Conservation (phyloP, 208 protist genomes). For the Vickermania spadyakhi region DNA sequence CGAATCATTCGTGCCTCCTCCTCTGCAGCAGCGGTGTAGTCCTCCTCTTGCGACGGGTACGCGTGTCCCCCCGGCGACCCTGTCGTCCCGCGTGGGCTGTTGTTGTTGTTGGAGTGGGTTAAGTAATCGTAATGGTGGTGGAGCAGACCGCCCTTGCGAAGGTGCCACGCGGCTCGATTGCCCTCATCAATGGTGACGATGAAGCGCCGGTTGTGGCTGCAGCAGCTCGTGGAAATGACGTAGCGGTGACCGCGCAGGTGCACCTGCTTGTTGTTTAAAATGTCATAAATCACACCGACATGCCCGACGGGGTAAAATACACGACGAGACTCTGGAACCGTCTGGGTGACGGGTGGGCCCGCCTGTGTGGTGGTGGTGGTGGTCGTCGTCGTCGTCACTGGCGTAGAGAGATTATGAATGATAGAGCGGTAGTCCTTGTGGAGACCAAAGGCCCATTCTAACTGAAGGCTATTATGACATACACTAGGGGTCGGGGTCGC, state of each 20-base stretch:
- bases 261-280: conserved; percentile 71
- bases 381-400: background rate
- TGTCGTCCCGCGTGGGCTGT: conserved; percentile 8
- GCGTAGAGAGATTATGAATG: conserved; percentile 84
- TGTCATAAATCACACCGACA: conserved; percentile 90
- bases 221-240: conserved; percentile 70
- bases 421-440: conserved; percentile 80
- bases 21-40: conserved; percentile 16
- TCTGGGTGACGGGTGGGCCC: background rate
- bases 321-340: conserved; percentile 35
- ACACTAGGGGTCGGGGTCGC: conserved; percentile 3
- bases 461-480: conserved; percentile 48
- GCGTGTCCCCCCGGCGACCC: background rate
- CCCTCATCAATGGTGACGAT: conserved; percentile 90
- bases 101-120: background rate
- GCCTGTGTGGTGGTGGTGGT: background rate
- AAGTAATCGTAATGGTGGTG: background rate
- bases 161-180: conserved; percentile 15
- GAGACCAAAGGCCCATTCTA: conserved; percentile 89
- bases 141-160: background rate
- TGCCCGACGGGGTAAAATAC: conserved; percentile 91
- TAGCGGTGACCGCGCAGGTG: conserved; percentile 88
- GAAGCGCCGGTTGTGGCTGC: conserved; percentile 78
- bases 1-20: conserved; percentile 29
- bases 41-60: conserved; percentile 10